Evolutionary conservation across 192 early-diverging fungal genomes (phyloP), one percentile per base, ranked within the genome.

Genomic region (Gamsiella multidivaricata): DNA sequence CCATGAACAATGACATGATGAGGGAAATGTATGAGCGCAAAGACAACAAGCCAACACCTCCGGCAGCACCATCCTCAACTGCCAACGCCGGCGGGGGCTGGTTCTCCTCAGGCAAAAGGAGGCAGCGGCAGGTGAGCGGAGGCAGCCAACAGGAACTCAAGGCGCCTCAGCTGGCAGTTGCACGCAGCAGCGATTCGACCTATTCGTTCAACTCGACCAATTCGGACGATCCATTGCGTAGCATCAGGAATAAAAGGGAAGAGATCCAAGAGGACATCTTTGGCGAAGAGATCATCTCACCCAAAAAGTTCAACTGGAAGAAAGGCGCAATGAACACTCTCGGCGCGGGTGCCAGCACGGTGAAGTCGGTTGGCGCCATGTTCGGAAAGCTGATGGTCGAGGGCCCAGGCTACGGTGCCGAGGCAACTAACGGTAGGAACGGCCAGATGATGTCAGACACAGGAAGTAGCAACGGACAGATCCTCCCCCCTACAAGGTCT

Each of bases 291-390:
- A 69, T 69, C 36, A 41, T 69, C 17, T 37, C 78, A 7, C 84
- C 85, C 25, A 88, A 85, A 36, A 82, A 84, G 68, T 88, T 88
- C 61, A 85, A 84, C 39, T 70, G 85, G 78, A 87, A 85, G 57
- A 84, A 81, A 20, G 78, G 75, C 8, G 67, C 69, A 32, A 82
- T 78, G 23, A 80, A 65, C 60, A 71, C 68, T 6, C 54, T 74
- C 18, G 57, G 64, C n/a, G 65, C 79, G 1, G 73, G 72, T 20
- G 54, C 74, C 37, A 36, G 62, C 23, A 36, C 81, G 12, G 70
- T 79, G 36, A 68, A 67, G 17, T 67, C 81, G 11, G 81, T 81
- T 14, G 62, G 78, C 14, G 75, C 81, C 26, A 80, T 67, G 64
- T 71, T 72, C 56, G 79, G 69, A 28, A 80, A 80, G 29, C 42